Percentiles rank a stretch among this genome's conserved stretches.
These are phyloP conservation scores for Drechslerella coelobrocha DNA, from an alignment of 2,329 filamentous ascomycete species.

Conservation along the genomic window DNA sequence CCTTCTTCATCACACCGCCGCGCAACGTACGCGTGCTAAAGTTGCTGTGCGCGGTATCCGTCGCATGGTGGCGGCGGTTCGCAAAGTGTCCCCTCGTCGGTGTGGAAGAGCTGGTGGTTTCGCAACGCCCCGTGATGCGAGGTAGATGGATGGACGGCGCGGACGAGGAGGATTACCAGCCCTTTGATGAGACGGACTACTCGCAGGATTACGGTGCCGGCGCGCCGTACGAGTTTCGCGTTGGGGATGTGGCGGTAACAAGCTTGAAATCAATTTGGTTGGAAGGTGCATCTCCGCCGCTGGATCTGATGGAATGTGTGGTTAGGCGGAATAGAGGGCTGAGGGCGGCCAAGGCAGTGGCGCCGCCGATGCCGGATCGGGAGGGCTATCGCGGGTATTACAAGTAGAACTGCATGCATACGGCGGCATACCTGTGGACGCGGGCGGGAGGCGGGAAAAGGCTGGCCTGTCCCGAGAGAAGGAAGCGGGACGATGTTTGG, in stretches of 20 bases:
- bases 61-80: conserved; percentile 32
- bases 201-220: not conserved
- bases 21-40: conserved; percentile 7
- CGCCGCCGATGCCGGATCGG: not conserved
- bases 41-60: conserved; percentile 19
- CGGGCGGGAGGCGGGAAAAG: too few species aligned
- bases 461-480: too few species aligned
- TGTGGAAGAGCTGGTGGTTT: conserved; percentile 18
- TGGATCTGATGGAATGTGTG: conserved; percentile 35
- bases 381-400: not conserved
- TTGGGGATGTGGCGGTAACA: conserved; percentile 29
- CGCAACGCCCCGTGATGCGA: not conserved
- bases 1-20: conserved; percentile 31
- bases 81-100: conserved; percentile 8
- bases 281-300: conserved; percentile 20
- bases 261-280: conserved; percentile 27
- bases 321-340: conserved; percentile 13
- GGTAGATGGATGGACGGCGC: conserved; percentile 6
- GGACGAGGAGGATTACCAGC: conserved; percentile 19
- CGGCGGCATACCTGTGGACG: too few species aligned
- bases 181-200: not conserved
- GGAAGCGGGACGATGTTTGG: too few species aligned
- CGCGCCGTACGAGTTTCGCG: conserved; percentile 12
- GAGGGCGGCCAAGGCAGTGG: not conserved
- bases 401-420: too few species aligned